Evolutionary conservation across 768 basidiomycete genomes (phyloP).

Genomic region (Psilocybe cubensis): DNA sequence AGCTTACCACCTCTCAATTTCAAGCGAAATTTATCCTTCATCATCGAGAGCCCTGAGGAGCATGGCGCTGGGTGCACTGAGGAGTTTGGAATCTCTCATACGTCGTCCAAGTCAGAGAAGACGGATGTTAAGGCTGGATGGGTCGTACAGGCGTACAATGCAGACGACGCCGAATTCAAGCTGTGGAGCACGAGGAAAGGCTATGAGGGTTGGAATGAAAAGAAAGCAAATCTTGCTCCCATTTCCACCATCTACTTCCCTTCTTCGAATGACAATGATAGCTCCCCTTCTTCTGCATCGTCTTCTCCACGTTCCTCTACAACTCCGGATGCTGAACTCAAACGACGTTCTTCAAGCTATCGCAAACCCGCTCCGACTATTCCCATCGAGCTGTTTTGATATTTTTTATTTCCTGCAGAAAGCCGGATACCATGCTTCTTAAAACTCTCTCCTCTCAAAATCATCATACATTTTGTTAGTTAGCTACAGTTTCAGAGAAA

Average conservation of each 20-base stretch:
- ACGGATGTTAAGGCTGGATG: slow-evolving; percentile 16
- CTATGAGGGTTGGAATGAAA: slow-evolving; percentile 27
- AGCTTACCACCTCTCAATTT: slow-evolving; percentile 9
- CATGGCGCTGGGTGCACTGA: slow-evolving; percentile 28
- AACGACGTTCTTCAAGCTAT: slow-evolving; percentile 26
- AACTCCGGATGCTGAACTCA: slow-evolving; percentile 14
- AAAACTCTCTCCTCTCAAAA: background rate
- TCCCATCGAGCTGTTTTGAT: slow-evolving; percentile 15
- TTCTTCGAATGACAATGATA: background rate
- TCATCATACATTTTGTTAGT: background rate
- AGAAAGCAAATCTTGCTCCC: background rate
- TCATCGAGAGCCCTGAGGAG: slow-evolving; percentile 40
- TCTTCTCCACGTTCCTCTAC: background rate
- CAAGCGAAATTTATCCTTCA: slow-evolving; percentile 27
- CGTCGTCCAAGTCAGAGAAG: slow-evolving; percentile 8
- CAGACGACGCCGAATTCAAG: slow-evolving; percentile 22
- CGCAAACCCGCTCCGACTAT: slow-evolving; percentile 30
- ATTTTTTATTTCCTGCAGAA: background rate
- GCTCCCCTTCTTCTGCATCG: slow-evolving; percentile 1
- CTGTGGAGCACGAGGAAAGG: slow-evolving; percentile 31
- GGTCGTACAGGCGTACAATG: slow-evolving; percentile 10
- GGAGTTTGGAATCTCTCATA: slow-evolving; percentile 25
- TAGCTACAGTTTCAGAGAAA: slow-evolving; percentile 1
- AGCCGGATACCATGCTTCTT: background rate
- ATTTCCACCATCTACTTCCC: background rate